Evolutionary conservation across 352 stramenopile genomes (phyloP), one percentile per base, ranked within the genome.

Genomic region (Globisporangium okanoganense): DNA sequence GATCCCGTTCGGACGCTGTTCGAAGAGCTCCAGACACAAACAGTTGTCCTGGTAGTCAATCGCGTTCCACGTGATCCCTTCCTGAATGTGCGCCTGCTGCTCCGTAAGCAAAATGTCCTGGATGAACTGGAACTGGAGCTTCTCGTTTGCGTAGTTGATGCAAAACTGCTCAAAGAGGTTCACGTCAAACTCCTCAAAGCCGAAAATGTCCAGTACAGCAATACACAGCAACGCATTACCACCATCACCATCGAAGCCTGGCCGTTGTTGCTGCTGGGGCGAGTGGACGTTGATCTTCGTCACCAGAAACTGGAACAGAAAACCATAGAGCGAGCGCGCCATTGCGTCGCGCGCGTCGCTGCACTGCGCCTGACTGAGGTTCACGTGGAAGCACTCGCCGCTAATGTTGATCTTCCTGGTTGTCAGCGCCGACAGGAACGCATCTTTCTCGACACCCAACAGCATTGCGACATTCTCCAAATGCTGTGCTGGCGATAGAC

Each of bases 191-290:
- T 87, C 81, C 68, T 97, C 89, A 61, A 97, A 97, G 5, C 89
- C 89, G 44, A 97, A 97, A 36, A 97, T 96, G 69, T 97, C 89
- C 25, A 97, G 64, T 13, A 97, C 75, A 3, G 87, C 87, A 45
- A 97, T 95, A 22, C 75, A 93, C 0, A 70, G 71, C 18, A 57
- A 27, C 25, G 31, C 24, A 45, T 43, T 27, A 53, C 56, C 27
- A 66, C 56, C 16, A 67, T 64, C 50, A 43, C 41, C 9, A 22
- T 51, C 27, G 45, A 69, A 40, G 58, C 13, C 2, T 36, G 53
- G 18, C 13, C 14, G 53, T 64, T 61, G 31, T 38, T 67, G 61
- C 55, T 54, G 40, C 36, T 54, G 62, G 10, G 49, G 60, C 61
- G 43, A 55, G 69, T 72, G 49, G 50, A 70, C 56, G 58, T 96